Conservation (phyloP, 2,329 filamentous ascomycete genomes). For the Cordyceps fumosorosea region DNA sequence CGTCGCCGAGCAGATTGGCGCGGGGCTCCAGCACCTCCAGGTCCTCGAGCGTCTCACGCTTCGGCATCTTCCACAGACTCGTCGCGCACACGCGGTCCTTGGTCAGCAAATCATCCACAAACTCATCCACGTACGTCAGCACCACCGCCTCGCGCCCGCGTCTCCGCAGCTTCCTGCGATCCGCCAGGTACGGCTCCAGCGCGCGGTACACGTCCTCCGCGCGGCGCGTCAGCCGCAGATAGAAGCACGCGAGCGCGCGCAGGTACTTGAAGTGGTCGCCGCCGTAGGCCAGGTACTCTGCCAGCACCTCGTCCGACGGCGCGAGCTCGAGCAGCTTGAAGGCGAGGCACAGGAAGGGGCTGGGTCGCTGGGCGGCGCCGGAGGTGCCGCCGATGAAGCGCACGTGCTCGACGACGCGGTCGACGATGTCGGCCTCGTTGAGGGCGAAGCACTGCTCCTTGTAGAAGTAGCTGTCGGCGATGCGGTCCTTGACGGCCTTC, state of each 20-base stretch:
- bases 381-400: slow-evolving; percentile 83
- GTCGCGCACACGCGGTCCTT: slow-evolving; percentile 90
- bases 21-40: slow-evolving; percentile 80
- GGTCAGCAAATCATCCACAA: slow-evolving; percentile 83
- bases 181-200: slow-evolving; percentile 76
- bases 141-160: slow-evolving; percentile 66
- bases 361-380: slow-evolving; percentile 76
- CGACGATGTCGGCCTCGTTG: slow-evolving; percentile 76
- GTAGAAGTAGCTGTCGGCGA: slow-evolving; percentile 94
- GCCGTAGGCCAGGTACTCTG: slow-evolving; percentile 71
- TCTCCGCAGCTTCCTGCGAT: slow-evolving; percentile 76
- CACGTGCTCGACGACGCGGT: slow-evolving; percentile 80
- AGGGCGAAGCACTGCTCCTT: slow-evolving; percentile 97
- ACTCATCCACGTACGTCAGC: slow-evolving; percentile 81
- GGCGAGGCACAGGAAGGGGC: slow-evolving; percentile 85
- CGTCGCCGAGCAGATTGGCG: slow-evolving; percentile 72
- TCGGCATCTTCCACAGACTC: slow-evolving; percentile 85
- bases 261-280: slow-evolving; percentile 80
- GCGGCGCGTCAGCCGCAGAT: slow-evolving; percentile 80
- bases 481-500: slow-evolving; percentile 90
- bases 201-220: slow-evolving; percentile 72
- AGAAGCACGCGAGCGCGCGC: slow-evolving; percentile 83
- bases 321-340: slow-evolving; percentile 91
- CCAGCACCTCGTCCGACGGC: slow-evolving; percentile 70
- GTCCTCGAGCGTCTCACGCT: slow-evolving; percentile 77